These are phyloP conservation scores for Linum trigynum DNA, from an alignment of 345 rosid genomes.

Conservation along the genomic window DNA sequence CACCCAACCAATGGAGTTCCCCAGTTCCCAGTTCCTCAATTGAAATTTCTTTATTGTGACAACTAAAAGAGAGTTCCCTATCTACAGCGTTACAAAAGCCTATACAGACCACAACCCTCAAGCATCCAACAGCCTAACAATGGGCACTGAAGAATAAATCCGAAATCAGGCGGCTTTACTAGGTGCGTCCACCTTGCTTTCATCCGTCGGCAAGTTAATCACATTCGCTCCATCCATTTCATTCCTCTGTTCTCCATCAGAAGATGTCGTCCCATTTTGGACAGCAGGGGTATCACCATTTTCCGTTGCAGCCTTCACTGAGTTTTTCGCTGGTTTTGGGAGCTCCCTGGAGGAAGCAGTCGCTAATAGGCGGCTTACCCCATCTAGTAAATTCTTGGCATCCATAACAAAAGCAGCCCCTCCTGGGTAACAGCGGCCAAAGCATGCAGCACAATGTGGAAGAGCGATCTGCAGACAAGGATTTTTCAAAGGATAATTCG, in stretches of 20 bases:
- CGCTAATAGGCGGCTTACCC: constrained; percentile 46
- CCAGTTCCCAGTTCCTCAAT: no score
- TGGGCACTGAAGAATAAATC: no score
- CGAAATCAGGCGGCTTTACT: not conserved
- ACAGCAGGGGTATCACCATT: constrained; percentile 26
- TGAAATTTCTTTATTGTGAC: no score
- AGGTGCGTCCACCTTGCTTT: not conserved
- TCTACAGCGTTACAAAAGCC: no score
- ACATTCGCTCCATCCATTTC: not conserved
- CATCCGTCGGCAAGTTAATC: not conserved
- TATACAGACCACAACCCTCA: no score
- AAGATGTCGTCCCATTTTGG: constrained; percentile 45
- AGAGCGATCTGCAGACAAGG: constrained; percentile 52
- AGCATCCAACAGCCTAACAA: no score
- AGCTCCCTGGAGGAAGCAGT: constrained; percentile 44
- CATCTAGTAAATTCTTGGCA: constrained; percentile 56
- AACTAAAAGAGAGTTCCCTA: no score
- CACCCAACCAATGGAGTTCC: no score
- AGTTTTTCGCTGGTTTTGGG: constrained; percentile 31
- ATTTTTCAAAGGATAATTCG: not conserved
- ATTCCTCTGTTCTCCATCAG: constrained; percentile 20
- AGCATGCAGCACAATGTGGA: constrained; percentile 79
- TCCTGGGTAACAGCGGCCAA: constrained; percentile 88
- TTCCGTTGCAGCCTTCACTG: constrained; percentile 31
- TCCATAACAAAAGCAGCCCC: constrained; percentile 66